These are phyloP conservation scores for Diplodia intermedia DNA, from an alignment of 2,329 filamentous ascomycete species.

Conservation along the genomic window DNA sequence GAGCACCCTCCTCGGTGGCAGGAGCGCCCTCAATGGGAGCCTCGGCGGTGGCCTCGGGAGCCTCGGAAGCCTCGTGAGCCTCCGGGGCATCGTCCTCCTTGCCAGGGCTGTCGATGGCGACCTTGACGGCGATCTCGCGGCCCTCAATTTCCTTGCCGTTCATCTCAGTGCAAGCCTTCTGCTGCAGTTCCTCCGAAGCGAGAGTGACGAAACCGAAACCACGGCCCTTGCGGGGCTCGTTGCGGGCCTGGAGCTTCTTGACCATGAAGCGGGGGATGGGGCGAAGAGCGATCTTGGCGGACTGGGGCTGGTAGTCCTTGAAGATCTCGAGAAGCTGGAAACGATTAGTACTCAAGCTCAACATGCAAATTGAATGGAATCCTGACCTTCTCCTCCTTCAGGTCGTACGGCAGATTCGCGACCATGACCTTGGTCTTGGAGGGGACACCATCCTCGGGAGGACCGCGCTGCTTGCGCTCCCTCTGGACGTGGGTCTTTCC, in stretches of 20 bases:
- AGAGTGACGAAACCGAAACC: slow-evolving; percentile 98
- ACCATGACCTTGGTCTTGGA: slow-evolving; percentile 99
- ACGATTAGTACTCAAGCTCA: slow-evolving; percentile 34
- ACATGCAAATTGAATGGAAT: not conserved
- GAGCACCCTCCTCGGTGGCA: slow-evolving; percentile 41
- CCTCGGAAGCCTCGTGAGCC: slow-evolving; percentile 45
- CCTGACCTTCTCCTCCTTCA: slow-evolving; percentile 93
- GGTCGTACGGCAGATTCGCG: slow-evolving; percentile 97
- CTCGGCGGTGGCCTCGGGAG: slow-evolving; percentile 57
- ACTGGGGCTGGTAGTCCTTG: slow-evolving; percentile 85
- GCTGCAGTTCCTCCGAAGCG: slow-evolving; percentile 91
- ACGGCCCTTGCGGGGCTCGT: slow-evolving; percentile 97
- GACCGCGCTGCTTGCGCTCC: slow-evolving; percentile 82
- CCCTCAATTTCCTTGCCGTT: slow-evolving; percentile 99
- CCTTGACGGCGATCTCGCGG: slow-evolving; percentile 99
- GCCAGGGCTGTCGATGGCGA: slow-evolving; percentile 98
- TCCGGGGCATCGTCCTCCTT: slow-evolving; percentile 85
- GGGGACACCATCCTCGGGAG: slow-evolving; percentile 94
- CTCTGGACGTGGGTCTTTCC: slow-evolving; percentile 58
- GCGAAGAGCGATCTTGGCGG: slow-evolving; percentile 97
- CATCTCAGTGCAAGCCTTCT: slow-evolving; percentile 98
- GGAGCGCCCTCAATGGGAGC: slow-evolving; percentile 52
- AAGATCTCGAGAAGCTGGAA: slow-evolving; percentile 95
- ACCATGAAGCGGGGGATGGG: slow-evolving; percentile 99
- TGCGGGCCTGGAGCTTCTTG: slow-evolving; percentile 98